Evolutionary conservation across 2,329 filamentous ascomycete genomes (phyloP).

Genomic region (Venturia nashicola): DNA sequence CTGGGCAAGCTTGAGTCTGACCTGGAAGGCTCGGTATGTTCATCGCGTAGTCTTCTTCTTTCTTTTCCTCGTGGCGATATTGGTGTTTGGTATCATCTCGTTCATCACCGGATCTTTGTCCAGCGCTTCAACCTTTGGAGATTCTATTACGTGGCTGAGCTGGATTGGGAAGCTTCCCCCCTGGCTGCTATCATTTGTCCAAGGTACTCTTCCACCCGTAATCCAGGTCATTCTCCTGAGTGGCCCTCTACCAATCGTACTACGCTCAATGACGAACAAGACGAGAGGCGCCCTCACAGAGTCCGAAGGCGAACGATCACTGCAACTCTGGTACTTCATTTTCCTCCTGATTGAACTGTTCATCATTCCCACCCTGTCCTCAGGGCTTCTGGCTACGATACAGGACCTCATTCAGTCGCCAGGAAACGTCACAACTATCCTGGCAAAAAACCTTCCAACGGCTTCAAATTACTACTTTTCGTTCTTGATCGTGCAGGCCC

Average conservation of each 20-base stretch:
- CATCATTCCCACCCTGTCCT: conserved; percentile 77
- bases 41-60: conserved; percentile 56
- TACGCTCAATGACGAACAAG: conserved; percentile 56
- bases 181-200: conserved; percentile 53
- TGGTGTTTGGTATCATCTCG: conserved; percentile 83
- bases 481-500: conserved; percentile 90
- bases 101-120: conserved; percentile 75
- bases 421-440: conserved; percentile 51
- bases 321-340: conserved; percentile 84
- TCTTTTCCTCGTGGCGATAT: conserved; percentile 66
- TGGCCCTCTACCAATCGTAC: conserved; percentile 63
- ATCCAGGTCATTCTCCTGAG: conserved; percentile 60
- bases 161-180: conserved; percentile 55
- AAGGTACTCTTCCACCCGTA: conserved; percentile 75
- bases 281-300: conserved; percentile 74
- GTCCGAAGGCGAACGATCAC: conserved; percentile 61
- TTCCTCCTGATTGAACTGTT: conserved; percentile 95
- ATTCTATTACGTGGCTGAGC: conserved; percentile 49
- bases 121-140: conserved; percentile 61
- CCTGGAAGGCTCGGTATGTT: conserved; percentile 84
- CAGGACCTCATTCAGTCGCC: conserved; percentile 52
- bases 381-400: conserved; percentile 56
- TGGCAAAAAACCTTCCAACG: conserved; percentile 71
- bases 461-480: conserved; percentile 97
- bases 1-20: conserved; percentile 95